These are phyloP conservation scores for Xylariaceae sp. DNA, from an alignment of 2,329 filamentous ascomycete genomes.

Conservation along the genomic window DNA sequence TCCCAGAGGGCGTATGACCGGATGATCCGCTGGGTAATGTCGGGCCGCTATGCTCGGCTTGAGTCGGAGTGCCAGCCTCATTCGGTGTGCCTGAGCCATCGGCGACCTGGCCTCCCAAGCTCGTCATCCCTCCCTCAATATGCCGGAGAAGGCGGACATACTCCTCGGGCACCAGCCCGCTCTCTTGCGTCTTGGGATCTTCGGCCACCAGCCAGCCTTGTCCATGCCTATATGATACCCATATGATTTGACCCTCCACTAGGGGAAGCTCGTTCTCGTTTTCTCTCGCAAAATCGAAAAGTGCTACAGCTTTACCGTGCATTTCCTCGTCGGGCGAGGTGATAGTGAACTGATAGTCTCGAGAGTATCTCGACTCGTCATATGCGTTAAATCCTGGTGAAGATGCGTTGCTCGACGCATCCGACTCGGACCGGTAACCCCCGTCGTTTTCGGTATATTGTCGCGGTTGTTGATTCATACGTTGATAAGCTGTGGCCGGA, in stretches of 20 bases:
- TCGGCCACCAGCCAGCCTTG: constrained; percentile 97
- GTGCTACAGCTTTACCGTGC: constrained; percentile 90
- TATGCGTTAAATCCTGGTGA: constrained; percentile 56
- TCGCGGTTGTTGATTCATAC: constrained; percentile 43
- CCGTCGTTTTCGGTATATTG: constrained; percentile 45
- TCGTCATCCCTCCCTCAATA: constrained; percentile 84
- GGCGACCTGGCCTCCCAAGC: constrained; percentile 58
- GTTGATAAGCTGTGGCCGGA: constrained; percentile 46
- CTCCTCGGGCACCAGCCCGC: constrained; percentile 90
- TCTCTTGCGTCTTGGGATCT: constrained; percentile 90
- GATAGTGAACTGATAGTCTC: constrained; percentile 92
- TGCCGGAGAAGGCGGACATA: constrained; percentile 90
- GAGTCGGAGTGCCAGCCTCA: constrained; percentile 58
- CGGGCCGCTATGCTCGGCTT: constrained; percentile 50
- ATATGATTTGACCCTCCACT: constrained; percentile 91
- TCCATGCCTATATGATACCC: constrained; percentile 92
- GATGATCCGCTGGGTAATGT: constrained; percentile 15
- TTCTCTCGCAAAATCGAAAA: constrained; percentile 92
- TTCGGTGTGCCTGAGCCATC: constrained; percentile 52
- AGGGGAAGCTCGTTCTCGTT: constrained; percentile 95
- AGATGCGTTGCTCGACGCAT: constrained; percentile 54
- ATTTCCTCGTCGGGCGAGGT: constrained; percentile 95
- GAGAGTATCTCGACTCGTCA: constrained; percentile 77
- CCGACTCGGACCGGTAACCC: constrained; percentile 53
- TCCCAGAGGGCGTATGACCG: constrained; percentile 43